Evolutionary conservation across 2,329 filamentous ascomycete genomes (phyloP), one percentile per base, ranked within the genome.

Genomic region (Colletotrichum tropicicola): DNA sequence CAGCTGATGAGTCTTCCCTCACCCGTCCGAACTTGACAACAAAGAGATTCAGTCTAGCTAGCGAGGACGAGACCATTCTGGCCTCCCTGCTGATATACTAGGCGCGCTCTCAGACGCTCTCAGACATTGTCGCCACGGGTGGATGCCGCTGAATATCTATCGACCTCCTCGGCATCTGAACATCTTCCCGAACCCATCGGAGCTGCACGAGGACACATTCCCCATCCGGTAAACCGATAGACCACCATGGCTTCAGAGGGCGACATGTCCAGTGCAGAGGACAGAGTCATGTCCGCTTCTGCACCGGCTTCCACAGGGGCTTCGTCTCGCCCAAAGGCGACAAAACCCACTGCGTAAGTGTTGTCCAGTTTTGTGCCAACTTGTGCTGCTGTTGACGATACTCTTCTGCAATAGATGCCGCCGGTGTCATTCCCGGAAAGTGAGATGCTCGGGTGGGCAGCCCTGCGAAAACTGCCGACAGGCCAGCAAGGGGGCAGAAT

Each of bases 381-480:
- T 43, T 6, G 8, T 4, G 8, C 39, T n/a, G 39, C 39, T 21
- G 17, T 17, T 10, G 39, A 43, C 7, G n/a, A n/a, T n/a, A n/a
- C n/a, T n/a, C n/a, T n/a, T n/a, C n/a, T n/a, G n/a, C n/a, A n/a
- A 25, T 6, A 75, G 61, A 10, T 82, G 67, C 59, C 75, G 70
- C 25, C 72, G 60, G 61, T 82, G 68, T 41, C 78, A 71, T 56
- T 68, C 75, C 1, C 70, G 75, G 2, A 77, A 77, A 53, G 74
- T 78, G 6, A 77, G 74, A 39, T 78, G 75, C 23, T 75, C 74
- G 0, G 75, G 75, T 0, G 76, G 72, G 0, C 68, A 70, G n/a
- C 75, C 75, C 1, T 78, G 75, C 52, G 68, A 71, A 3, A 77
- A 75, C 51, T 78, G 75, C 37, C 62, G 63, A 25, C 73, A 75